Percentiles rank a stretch among this genome's conserved stretches.
phyloP scores from a whole-genome alignment of 2,329 filamentous ascomycete genomes.

The Cercospora zeae-maydis region DNA sequence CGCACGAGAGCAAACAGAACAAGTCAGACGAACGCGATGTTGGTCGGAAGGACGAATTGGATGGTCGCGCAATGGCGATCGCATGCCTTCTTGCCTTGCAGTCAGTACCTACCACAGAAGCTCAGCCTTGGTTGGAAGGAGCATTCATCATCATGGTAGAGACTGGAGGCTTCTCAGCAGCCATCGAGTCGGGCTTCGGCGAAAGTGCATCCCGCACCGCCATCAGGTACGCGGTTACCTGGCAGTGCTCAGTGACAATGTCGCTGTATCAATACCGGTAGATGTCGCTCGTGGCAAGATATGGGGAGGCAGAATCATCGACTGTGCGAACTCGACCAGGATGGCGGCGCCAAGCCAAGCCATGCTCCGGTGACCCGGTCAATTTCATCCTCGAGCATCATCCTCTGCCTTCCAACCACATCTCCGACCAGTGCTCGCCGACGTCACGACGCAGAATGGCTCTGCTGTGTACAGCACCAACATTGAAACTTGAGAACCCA shows the following conservation, averaged over 20 bases:
- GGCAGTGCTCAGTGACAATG: background rate
- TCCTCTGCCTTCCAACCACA: background rate
- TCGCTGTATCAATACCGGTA: background rate
- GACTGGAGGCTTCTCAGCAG: background rate
- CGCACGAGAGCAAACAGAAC: background rate
- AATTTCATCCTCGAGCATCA: background rate
- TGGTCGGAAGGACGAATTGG: background rate
- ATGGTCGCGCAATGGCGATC: background rate
- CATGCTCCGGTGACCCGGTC: background rate
- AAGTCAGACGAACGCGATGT: background rate
- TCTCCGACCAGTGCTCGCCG: background rate
- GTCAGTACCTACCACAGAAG: background rate
- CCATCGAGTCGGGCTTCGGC: background rate
- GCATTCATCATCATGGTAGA: background rate
- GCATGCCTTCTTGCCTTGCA: background rate
- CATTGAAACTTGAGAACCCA: background rate
- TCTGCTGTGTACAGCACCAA: background rate
- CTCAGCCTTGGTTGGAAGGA: background rate
- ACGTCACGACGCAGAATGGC: background rate
- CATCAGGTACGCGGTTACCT: background rate
- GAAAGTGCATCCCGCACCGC: background rate
- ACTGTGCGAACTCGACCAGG: background rate
- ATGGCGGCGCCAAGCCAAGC: background rate
- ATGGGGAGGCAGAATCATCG: background rate
- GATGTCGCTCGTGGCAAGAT: background rate